Evolutionary conservation across 805 yeast species (phyloP).

Genomic region (Kodamaea jinghongensis): DNA sequence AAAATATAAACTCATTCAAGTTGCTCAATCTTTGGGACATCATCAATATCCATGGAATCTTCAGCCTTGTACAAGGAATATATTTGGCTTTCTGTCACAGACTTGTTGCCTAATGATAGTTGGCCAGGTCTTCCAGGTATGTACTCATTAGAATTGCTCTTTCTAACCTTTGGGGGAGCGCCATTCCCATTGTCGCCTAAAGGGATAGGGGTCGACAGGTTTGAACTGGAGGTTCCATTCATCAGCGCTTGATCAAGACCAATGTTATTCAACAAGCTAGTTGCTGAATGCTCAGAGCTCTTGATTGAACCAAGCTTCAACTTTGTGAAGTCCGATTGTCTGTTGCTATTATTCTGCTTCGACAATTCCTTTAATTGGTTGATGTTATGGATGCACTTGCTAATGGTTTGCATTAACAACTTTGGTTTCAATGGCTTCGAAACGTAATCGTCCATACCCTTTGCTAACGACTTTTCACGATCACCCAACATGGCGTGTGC

Average conservation of each 20-base stretch:
- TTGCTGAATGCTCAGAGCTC: conserved; percentile 16
- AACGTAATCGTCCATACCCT: conserved; percentile 90
- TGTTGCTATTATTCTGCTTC: conserved; percentile 43
- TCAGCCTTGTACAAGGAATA: conserved; percentile 10
- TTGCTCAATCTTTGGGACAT: conserved; percentile 16
- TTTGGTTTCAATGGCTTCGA: conserved; percentile 87
- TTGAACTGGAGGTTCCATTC: conserved; percentile 5
- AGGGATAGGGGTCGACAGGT: conserved; percentile 4
- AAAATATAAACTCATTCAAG: conserved; percentile 11
- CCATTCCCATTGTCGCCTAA: conserved; percentile 7
- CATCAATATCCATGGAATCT: conserved; percentile 19
- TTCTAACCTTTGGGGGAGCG: conserved; percentile 22
- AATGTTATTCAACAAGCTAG: conserved; percentile 13
- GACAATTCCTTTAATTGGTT: conserved; percentile 59
- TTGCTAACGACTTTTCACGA: conserved; percentile 78
- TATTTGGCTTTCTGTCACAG: conserved; percentile 34
- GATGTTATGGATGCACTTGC: conserved; percentile 74
- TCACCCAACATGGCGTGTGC: conserved; percentile 96
- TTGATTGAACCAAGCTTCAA: conserved; percentile 37
- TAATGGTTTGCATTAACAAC: conserved; percentile 77
- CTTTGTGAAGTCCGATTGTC: conserved; percentile 46
- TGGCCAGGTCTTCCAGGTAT: conserved; percentile 29
- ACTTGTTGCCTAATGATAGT: conserved; percentile 26
- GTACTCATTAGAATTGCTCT: conserved; percentile 30
- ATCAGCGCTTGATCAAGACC: conserved; percentile 16